These are phyloP conservation scores for Sugiyamaella japonica DNA, from an alignment of 1,139 yeast species.

Conservation along the genomic window DNA sequence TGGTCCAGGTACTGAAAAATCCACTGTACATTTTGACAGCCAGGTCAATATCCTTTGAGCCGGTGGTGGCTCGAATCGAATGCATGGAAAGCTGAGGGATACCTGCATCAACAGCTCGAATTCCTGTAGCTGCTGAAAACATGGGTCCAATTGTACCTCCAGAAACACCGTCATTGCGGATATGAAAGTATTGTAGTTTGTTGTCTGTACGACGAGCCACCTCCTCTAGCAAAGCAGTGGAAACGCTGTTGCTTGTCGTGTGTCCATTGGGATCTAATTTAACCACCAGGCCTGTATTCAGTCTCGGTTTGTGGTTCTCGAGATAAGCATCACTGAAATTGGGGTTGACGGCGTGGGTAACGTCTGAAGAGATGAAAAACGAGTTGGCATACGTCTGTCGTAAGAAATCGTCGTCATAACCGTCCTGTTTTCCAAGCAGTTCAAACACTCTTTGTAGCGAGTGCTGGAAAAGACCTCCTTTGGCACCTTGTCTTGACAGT, in stretches of 20 bases:
- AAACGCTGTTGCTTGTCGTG: conserved; percentile 69
- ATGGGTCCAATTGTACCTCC: conserved; percentile 85
- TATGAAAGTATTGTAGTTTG: conserved; percentile 51
- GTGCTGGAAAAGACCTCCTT: conserved; percentile 81
- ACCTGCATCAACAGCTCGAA: conserved; percentile 74
- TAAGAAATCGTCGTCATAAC: conserved; percentile 39
- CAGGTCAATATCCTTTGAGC: conserved; percentile 65
- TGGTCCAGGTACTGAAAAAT: conserved; percentile 58
- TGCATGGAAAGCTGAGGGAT: conserved; percentile 82
- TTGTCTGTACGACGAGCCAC: conserved; percentile 57
- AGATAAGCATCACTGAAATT: conserved; percentile 66
- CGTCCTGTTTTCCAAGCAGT: conserved; percentile 51
- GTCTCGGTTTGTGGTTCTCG: conserved; percentile 66
- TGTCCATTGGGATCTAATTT: conserved; percentile 68
- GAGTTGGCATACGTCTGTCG: conserved; percentile 54
- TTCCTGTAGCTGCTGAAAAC: conserved; percentile 63
- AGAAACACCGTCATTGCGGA: conserved; percentile 68
- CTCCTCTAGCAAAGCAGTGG: conserved; percentile 58
- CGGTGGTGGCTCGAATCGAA: conserved; percentile 73
- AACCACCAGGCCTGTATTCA: conserved; percentile 68
- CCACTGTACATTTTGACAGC: conserved; percentile 65
- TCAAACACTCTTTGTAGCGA: conserved; percentile 64
- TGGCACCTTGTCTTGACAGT: conserved; percentile 88
- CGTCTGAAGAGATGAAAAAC: conserved; percentile 84
- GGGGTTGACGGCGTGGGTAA: conserved; percentile 94